Evolutionary conservation across 2,329 filamentous ascomycete species (phyloP), one percentile per base, ranked within the genome.

Genomic region (Ascochyta lentis): DNA sequence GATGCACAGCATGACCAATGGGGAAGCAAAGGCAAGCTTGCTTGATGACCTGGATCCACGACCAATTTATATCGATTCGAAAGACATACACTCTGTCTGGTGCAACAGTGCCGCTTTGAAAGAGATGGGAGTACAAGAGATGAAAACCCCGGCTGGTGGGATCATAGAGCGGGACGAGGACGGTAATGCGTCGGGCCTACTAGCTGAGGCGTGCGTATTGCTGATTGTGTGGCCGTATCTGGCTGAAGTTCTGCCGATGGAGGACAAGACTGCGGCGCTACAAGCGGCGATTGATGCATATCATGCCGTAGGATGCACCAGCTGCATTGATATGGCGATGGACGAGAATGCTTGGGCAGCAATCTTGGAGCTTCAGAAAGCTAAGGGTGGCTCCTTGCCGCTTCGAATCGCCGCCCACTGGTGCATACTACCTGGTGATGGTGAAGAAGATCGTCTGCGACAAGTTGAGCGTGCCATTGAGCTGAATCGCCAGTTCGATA

Each of bases 241-340:
- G 13, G 81, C 83, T 7, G 70, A 71, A 15, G 78, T 81, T 3
- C 77, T 82, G 1, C 76, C 77, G 6, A 73, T 82, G 56, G 77
- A 79, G 16, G 81, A 84, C 59, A 80, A 83, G 49, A 68, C 78
- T 12, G 74, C 70, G 3, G 79, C 81, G 1, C 67, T 86, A 24
- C 68, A 66, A 41, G 77, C 75, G 0, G 83, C 82, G 0, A 76
- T 85, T 24, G 60, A 72, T 1, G 79, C 80, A 9, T 85, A 84
- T 60, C 79, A 78, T 55, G 72, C 75, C 1, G 76, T 76, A 0
- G 83, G 83, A 3, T 84, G 83, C 62, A 85, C 84, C 2, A 82
- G 83, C 1, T 68, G 83, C 37, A 74, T 85, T 9, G 83, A 86
- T 56, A 85, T 86, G 83, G 83, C 83, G 3, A 83, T 86, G 81